phyloP scores from a whole-genome alignment of 257 asterid genomes.

The Nicotiana paniculata region DNA sequence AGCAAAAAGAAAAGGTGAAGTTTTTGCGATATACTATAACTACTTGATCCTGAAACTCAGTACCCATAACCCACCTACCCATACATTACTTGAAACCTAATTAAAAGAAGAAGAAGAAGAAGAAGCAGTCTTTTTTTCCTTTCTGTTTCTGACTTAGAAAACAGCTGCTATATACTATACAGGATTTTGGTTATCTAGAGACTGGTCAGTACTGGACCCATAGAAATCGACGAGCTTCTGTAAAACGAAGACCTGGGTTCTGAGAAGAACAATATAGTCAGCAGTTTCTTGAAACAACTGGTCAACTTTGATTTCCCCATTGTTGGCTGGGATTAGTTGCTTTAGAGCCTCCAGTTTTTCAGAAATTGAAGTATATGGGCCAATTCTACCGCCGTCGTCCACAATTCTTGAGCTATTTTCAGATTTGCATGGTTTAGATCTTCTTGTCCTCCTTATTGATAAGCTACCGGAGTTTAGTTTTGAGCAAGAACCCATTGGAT shows the following conservation, averaged over 20 bases:
- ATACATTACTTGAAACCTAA: constrained; percentile 12
- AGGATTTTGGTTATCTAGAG: constrained; percentile 26
- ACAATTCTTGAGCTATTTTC: constrained; percentile 11
- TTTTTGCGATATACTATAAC: neutral
- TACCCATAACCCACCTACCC: neutral
- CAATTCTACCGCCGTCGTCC: neutral
- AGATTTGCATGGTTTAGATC: constrained; percentile 23
- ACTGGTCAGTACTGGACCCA: constrained; percentile 20
- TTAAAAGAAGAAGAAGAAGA: neutral
- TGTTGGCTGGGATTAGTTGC: constrained; percentile 46
- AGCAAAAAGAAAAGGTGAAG: neutral
- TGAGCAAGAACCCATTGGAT: constrained; percentile 46
- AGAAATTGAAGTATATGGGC: constrained; percentile 26
- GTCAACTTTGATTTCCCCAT: constrained; percentile 35
- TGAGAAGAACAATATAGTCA: constrained; percentile 61
- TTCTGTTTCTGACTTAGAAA: constrained; percentile 10
- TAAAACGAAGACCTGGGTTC: constrained; percentile 61
- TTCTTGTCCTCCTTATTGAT: constrained; percentile 27
- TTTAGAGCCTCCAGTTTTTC: constrained; percentile 71
- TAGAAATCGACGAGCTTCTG: constrained; percentile 67
- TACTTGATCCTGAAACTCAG: constrained; percentile 3
- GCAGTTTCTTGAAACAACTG: constrained; percentile 70
- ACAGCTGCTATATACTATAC: constrained; percentile 22
- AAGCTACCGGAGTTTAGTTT: constrained; percentile 18
- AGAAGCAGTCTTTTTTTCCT: constrained; percentile 7